Base-by-base conservation (phyloP, 768 basidiomycete species). In the Russula earlei region DNA sequence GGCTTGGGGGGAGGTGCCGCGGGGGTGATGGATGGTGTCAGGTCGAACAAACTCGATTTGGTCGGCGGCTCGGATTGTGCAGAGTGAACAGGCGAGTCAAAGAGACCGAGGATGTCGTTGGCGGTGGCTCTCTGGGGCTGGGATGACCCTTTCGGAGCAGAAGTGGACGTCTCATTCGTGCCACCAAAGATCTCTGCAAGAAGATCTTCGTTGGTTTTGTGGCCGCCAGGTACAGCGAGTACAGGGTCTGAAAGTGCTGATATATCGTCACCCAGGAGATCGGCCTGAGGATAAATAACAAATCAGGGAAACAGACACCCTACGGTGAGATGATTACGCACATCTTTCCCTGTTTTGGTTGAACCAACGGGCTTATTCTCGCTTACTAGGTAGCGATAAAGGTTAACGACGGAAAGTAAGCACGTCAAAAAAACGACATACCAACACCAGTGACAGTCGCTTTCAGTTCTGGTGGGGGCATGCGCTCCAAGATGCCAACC, bases 401-500 rank as follows among this genome's bases (percentile, higher is more conserved):
- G 8, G 17, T 36, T 31, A 34, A 52, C 24, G 14, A 3, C 37
- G 15, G 7, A 27, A 41, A 14, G 29, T 47, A 36, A 52, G 8
- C 5, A 49, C 40, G 20, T 54, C 14, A 46, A 24, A 25, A 25
- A 41, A 52, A 25, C 15, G 14, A 72, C 81, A 61, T 62, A 94
- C 92, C 89, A 57, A 87, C 79, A 44, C 91, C 96, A 78, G 95
- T 87, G 2, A 98, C 89, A 2, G 95, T 97, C n/a, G 88, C 86
- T 72, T 94, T 96, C 61, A 98, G 72, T 68, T 99, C 96, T 2
- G 96, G 96, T 5, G 91, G 88, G n/a, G 96, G 96, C 96, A 99
- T 99, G 53, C 92, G 81, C 73, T 99, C 96, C 57, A 98, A 69
- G 1, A 99, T 92, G 36, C 95, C 96, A 8, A 78, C 76, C 56